Percentiles rank a stretch among this genome's conserved stretches.
Evolutionary conservation across 2,329 filamentous ascomycete genomes (phyloP).

Genomic region (Epichloe elymi): DNA sequence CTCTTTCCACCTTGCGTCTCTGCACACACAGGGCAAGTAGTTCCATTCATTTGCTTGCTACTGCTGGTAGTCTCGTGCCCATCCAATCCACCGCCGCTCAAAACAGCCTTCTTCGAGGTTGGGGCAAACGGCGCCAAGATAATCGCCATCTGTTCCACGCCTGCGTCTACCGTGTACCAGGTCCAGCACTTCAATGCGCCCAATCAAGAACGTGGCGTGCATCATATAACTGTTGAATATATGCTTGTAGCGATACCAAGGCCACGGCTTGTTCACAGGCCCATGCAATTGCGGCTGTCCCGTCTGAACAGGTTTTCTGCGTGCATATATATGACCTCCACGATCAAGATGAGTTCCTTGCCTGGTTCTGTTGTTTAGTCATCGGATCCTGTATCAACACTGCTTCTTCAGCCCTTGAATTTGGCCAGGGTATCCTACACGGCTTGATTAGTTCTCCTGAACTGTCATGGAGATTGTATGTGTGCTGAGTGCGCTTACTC

Average conservation of each 20-base stretch:
- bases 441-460: neutral
- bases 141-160: neutral
- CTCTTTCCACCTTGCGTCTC: neutral
- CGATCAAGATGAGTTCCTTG: neutral
- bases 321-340: neutral
- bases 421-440: slow-evolving; percentile 51
- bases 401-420: slow-evolving; percentile 47
- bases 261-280: neutral
- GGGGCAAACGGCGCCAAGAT: neutral
- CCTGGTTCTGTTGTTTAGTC: neutral
- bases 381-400: neutral
- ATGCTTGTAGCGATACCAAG: neutral
- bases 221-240: neutral
- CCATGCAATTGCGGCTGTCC: neutral
- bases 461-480: neutral
- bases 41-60: slow-evolving; percentile 1
- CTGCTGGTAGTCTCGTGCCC: slow-evolving; percentile 12
- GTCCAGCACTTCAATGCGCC: neutral
- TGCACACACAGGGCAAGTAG: neutral
- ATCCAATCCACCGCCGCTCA: neutral
- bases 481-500: slow-evolving; percentile 34
- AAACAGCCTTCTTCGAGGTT: neutral
- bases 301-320: neutral
- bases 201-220: neutral
- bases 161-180: neutral